A percentile compares a stretch with the other conserved stretches of the same genome.
Evolutionary conservation across 1,284 basidiomycete species (phyloP).

Genomic region (Sanghuangporus baumii): DNA sequence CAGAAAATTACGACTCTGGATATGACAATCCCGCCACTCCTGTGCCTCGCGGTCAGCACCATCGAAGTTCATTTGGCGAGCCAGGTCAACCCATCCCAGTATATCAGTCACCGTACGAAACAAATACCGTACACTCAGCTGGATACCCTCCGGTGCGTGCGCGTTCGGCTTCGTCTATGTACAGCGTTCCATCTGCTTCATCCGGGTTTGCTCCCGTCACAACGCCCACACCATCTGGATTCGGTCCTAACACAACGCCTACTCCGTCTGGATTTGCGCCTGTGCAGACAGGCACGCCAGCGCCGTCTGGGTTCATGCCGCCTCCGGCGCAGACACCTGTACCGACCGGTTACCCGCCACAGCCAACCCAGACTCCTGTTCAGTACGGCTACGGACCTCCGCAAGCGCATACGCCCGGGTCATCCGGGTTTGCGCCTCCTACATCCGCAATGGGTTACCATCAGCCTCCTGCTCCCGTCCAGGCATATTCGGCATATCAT

Average conservation of each 20-base stretch:
- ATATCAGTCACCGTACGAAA: constrained; percentile 54
- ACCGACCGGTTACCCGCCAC: constrained; percentile 19
- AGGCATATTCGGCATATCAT: constrained; percentile 26
- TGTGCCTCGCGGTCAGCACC: constrained; percentile 1
- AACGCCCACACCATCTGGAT: constrained; percentile 63
- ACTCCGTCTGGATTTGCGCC: constrained; percentile 63
- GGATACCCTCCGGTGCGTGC: constrained; percentile 6
- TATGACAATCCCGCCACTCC: constrained; percentile 14
- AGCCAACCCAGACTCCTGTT: constrained; percentile 32
- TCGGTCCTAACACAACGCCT: constrained; percentile 45
- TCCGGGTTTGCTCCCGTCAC: constrained; percentile 11
- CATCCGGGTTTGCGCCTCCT: constrained; percentile 21
- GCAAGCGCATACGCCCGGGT: constrained; percentile 21
- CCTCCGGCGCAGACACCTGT: background rate
- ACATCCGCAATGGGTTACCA: constrained; percentile 20
- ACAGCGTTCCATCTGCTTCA: constrained; percentile 16
- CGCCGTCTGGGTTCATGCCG: constrained; percentile 26
- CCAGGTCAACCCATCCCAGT: constrained; percentile 15
- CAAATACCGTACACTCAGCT: constrained; percentile 30
- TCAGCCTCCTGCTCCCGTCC: constrained; percentile 14
- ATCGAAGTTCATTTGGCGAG: constrained; percentile 12
- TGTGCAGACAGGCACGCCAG: constrained; percentile 28
- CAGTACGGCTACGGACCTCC: constrained; percentile 4
- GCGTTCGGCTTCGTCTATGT: constrained; percentile 10
- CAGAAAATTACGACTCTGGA: constrained; percentile 8